Evolutionary conservation across 1,284 basidiomycete species (phyloP).

Genomic region (Vanrija humicola): DNA sequence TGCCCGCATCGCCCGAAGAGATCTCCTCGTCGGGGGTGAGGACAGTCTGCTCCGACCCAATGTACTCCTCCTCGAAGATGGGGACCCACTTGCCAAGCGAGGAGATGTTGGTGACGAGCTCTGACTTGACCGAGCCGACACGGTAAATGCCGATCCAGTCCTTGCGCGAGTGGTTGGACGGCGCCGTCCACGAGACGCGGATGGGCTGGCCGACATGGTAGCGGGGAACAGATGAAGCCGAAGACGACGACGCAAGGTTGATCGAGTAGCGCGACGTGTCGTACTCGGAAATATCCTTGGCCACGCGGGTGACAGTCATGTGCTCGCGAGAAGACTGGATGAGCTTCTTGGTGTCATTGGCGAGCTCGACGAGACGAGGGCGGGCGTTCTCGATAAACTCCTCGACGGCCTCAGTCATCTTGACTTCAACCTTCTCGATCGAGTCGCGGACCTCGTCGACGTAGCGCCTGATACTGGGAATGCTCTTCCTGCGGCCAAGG

Average conservation of each 20-base stretch:
- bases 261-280: constrained; percentile 75
- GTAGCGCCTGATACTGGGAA: constrained; percentile 69
- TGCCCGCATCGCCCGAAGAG: constrained; percentile 56
- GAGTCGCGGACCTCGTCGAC: constrained; percentile 87
- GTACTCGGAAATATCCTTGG: constrained; percentile 71
- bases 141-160: constrained; percentile 98
- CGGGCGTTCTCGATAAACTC: constrained; percentile 80
- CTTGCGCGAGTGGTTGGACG: constrained; percentile 78
- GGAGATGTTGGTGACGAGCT: constrained; percentile 76
- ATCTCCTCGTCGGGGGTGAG: constrained; percentile 34
- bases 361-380: constrained; percentile 68
- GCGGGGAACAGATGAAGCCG: constrained; percentile 48
- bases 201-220: constrained; percentile 93
- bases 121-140: constrained; percentile 77
- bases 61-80: constrained; percentile 87
- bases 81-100: constrained; percentile 90
- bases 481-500: constrained; percentile 57
- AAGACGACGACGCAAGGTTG: constrained; percentile 52
- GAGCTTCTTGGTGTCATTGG: constrained; percentile 86
- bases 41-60: constrained; percentile 71
- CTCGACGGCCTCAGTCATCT: constrained; percentile 83
- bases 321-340: constrained; percentile 86
- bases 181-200: constrained; percentile 79
- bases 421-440: constrained; percentile 90
- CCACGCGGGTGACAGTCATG: constrained; percentile 81